Evolutionary conservation across 2,329 filamentous ascomycete genomes (phyloP).

Genomic region (Purpureocillium takamizusanense): DNA sequence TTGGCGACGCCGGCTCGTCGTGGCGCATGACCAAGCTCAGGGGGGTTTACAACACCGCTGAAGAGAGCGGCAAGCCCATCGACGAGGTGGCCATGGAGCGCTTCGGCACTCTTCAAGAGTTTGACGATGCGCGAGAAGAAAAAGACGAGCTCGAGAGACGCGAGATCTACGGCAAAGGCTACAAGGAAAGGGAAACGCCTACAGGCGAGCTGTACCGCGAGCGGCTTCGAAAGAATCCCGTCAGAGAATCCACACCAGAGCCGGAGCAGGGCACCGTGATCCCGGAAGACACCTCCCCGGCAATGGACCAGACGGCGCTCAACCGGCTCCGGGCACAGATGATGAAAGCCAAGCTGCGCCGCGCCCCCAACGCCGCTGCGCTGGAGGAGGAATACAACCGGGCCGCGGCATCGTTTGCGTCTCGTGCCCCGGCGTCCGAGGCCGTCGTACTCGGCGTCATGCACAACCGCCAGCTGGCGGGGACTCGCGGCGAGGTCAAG

Average conservation of each 20-base stretch:
- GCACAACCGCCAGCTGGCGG: constrained; percentile 83
- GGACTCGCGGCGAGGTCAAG: constrained; percentile 63
- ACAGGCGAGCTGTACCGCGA: constrained; percentile 80
- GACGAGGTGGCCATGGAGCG: constrained; percentile 79
- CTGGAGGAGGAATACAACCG: constrained; percentile 79
- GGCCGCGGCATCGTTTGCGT: constrained; percentile 53
- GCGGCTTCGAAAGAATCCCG: constrained; percentile 52
- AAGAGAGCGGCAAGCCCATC: constrained; percentile 61
- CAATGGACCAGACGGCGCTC: constrained; percentile 66
- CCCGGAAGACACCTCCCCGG: constrained; percentile 35
- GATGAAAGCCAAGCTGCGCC: constrained; percentile 88
- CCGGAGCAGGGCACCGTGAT: constrained; percentile 48
- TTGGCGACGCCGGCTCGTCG: constrained; percentile 81
- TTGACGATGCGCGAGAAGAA: constrained; percentile 90
- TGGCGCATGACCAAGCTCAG: constrained; percentile 97
- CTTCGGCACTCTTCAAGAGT: constrained; percentile 72
- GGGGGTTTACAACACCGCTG: constrained; percentile 69
- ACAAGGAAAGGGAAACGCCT: constrained; percentile 77
- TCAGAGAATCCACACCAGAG: constrained; percentile 16
- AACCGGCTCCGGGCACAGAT: constrained; percentile 89
- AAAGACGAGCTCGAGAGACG: constrained; percentile 81
- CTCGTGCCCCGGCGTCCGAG: constrained; percentile 49
- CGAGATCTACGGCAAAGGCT: constrained; percentile 74
- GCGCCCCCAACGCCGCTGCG: constrained; percentile 62
- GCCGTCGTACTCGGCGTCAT: constrained; percentile 73